Conservation (phyloP, 75 land plant genomes). For the Sequoia sempervirens region DNA sequence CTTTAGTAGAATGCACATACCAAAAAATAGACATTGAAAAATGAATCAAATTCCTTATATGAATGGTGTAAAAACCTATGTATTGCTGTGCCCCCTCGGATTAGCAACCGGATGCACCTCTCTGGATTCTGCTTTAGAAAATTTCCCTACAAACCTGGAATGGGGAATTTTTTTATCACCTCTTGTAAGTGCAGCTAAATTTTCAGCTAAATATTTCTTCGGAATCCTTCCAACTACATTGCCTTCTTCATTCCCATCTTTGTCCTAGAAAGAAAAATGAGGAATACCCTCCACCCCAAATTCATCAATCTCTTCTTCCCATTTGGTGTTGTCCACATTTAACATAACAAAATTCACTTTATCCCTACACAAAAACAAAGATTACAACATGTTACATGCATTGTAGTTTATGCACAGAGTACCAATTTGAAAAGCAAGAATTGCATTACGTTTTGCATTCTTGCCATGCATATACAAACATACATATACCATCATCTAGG, state of each 20-base stretch:
- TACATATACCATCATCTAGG: not conserved
- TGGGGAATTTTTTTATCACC: constrained; percentile 78
- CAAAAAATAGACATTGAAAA: not conserved
- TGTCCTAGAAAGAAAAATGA: constrained; percentile 91
- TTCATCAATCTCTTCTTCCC: constrained; percentile 98
- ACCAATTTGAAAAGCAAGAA: not conserved
- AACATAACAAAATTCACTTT: constrained; percentile 94
- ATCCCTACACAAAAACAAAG: constrained; percentile 47
- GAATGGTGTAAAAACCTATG: not conserved
- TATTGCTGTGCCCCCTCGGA: constrained; percentile 74
- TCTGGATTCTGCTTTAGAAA: constrained; percentile 67
- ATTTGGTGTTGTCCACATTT: constrained; percentile 95
- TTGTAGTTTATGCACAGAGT: not conserved
- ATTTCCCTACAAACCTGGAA: constrained; percentile 74
- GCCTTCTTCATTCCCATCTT: constrained; percentile 90
- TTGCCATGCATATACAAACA: not conserved
- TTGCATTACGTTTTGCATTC: not conserved
- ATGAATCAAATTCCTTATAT: not conserved
- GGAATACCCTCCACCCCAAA: constrained; percentile 99
- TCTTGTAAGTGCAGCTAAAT: constrained; percentile 78
- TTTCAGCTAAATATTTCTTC: constrained; percentile 61
- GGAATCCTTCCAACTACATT: constrained; percentile 92
- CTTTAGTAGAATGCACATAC: not conserved
- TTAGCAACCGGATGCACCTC: constrained; percentile 56
- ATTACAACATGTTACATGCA: not conserved